phyloP scores from a whole-genome alignment of 768 basidiomycete genomes.

The Amanita phalloides region DNA sequence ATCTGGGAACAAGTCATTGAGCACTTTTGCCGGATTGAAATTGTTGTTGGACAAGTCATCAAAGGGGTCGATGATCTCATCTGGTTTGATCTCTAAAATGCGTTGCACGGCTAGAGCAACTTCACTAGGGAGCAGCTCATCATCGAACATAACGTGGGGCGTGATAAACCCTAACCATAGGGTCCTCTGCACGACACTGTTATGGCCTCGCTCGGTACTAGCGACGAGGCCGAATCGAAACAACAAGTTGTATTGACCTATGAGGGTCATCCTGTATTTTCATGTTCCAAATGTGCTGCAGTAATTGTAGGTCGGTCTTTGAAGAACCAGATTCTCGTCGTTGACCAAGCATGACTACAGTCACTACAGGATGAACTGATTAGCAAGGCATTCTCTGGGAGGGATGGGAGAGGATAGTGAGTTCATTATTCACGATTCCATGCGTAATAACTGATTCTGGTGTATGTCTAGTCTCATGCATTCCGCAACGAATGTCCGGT shows the following conservation, averaged over 20 bases:
- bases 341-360: conserved; percentile 22
- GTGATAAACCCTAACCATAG: conserved; percentile 3
- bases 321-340: neutral
- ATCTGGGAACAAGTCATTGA: conserved; percentile 71
- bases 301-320: conserved; percentile 42
- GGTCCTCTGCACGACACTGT: neutral
- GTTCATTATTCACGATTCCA: conserved; percentile 18
- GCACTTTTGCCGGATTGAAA: conserved; percentile 44
- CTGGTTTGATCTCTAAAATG: conserved; percentile 44
- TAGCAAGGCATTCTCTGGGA: conserved; percentile 75
- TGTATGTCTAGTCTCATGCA: conserved; percentile 50
- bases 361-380: conserved; percentile 77
- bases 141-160: conserved; percentile 24
- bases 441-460: neutral
- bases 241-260: conserved; percentile 55
- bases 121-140: conserved; percentile 56
- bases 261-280: conserved; percentile 55
- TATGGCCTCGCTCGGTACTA: conserved; percentile 20
- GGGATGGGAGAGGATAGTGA: conserved; percentile 75
- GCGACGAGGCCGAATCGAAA: conserved; percentile 21
- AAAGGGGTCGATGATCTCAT: conserved; percentile 38
- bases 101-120: conserved; percentile 62
- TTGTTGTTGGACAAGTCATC: conserved; percentile 44
- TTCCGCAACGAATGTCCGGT: conserved; percentile 63
- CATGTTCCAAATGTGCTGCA: conserved; percentile 59